Evolutionary conservation across 2,329 filamentous ascomycete genomes (phyloP), one percentile per base, ranked within the genome.

Genomic region (Phialocephala subalpina): DNA sequence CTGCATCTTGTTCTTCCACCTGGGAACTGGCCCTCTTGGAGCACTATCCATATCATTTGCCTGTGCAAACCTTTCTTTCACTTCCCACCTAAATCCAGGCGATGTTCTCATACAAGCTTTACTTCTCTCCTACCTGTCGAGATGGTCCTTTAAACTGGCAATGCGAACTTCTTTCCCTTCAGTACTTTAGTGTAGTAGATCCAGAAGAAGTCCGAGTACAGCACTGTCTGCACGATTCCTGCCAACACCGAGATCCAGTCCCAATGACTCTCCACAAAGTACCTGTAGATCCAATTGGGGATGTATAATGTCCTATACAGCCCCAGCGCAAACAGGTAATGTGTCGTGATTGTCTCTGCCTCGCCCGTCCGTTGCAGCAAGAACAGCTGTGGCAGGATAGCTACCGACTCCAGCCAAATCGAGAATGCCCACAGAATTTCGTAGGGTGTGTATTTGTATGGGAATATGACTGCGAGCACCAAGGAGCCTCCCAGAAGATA

Each of bases 161-260:
- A 84, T 80, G 93, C 92, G 80, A 95, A 95, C 83, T 93, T 94
- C 85, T 93, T 92, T 73, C 92, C 92, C 83, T 94, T 93, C 81
- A 94, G 83, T 57, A 95, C 91, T 89, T 97, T 98, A 67, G 91
- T 97, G 82, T 97, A 99, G 84, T 99, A 99, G 76, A 99, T 95
- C 86, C 94, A 99, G 87, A 99, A 99, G 84, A 99, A 99, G 82
- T 99, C 96, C 70, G 93, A 97, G 83, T 99, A 99, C 65, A 99
- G 84, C 58, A 99, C 82, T 0, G 96, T 99, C 84, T 99, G 96
- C 70, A 98, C 82, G 63, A 98, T 86, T 14, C 96, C 96, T 3
- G 97, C 96, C 69, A 96, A 77, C 60, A 97, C 91, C 22, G 94
- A 91, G 72, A 97, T 97, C 70, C 90, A 92, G 78, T 98, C 94